Base-by-base conservation (phyloP, 805 yeast genomes). In the Pichia kluyveri region DNA sequence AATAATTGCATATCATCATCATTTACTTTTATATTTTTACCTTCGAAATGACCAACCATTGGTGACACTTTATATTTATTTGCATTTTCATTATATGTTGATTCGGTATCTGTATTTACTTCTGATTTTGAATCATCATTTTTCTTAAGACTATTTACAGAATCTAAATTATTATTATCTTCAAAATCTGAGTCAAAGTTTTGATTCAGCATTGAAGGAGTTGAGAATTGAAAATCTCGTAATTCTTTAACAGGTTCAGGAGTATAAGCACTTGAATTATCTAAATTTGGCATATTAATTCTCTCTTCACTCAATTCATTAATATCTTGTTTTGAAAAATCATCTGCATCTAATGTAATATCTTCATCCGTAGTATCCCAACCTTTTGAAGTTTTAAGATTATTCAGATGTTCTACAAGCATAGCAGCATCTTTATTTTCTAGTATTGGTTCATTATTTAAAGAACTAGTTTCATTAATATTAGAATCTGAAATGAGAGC, bases 11-110 rank as follows among this genome's bases (percentile, higher is more conserved):
- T 42, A 38, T 48, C 42, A 5, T 49, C 44, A 6, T 51, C 44
- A 10, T 47, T 49, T 15, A 43, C 38, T 18, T 43, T 31, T n/a
- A 44, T 38, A 14, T 48, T 43, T 41, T 42, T 42, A 28, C 54
- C 52, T 45, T 53, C 56, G 40, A 51, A 53, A 37, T 47, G 40
- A 3, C 56, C 56, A 40, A 53, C 18, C 54, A 53, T 51, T 34
- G 56, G 54, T 15, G 49, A 39, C 11, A 47, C 14, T 18, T 17
- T 19, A 30, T 11, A 19, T 28, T 17, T 15, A 5, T 9, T 27
- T n/a, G 17, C 10, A 8, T 8, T n/a, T 18, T 15, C 10, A 14
- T 8, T 11, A 40, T 26, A 28, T 26, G 11, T 40, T 30, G 14
- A 30, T 30, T 30, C 32, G 3, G 32, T 30, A 30, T 30, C 32